phyloP scores from a whole-genome alignment of 2,329 filamentous ascomycete species.

The Penicillium expansum region DNA sequence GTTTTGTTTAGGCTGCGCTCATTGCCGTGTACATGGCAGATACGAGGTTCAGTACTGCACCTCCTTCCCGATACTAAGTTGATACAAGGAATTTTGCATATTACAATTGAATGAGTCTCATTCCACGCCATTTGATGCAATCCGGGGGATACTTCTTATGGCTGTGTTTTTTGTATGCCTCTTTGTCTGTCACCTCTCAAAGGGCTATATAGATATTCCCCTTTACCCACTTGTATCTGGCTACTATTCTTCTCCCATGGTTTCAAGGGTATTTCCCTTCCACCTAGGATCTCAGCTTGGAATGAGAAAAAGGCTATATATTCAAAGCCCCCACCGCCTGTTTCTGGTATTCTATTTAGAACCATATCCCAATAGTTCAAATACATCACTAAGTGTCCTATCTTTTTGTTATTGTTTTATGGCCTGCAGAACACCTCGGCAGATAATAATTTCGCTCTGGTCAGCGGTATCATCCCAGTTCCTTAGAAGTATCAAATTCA shows the following conservation, averaged over 20 bases:
- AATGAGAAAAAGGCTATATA: not conserved
- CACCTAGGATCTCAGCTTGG: not conserved
- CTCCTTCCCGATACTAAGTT: not conserved
- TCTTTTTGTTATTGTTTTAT: too few species aligned
- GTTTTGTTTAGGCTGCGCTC: not conserved
- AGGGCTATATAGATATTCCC: not conserved
- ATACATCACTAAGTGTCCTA: too few species aligned
- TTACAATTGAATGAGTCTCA: not conserved
- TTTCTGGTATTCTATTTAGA: not conserved
- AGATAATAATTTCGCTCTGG: too few species aligned
- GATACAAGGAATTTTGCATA: not conserved
- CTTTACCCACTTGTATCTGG: not conserved
- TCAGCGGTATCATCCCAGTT: too few species aligned
- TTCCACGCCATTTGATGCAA: not conserved
- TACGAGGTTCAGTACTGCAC: slow-evolving; percentile 2
- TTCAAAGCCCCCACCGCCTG: not conserved
- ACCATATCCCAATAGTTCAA: too few species aligned
- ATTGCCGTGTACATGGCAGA: slow-evolving; percentile 6
- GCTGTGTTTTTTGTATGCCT: not conserved
- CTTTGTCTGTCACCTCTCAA: not conserved
- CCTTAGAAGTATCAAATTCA: too few species aligned
- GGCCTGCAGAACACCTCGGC: too few species aligned
- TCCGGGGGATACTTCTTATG: not conserved
- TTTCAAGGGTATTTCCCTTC: too few species aligned
- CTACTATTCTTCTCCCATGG: not conserved